Base-by-base conservation (phyloP, 768 basidiomycete species). In the Pilatotrama ljubarskyi region DNA sequence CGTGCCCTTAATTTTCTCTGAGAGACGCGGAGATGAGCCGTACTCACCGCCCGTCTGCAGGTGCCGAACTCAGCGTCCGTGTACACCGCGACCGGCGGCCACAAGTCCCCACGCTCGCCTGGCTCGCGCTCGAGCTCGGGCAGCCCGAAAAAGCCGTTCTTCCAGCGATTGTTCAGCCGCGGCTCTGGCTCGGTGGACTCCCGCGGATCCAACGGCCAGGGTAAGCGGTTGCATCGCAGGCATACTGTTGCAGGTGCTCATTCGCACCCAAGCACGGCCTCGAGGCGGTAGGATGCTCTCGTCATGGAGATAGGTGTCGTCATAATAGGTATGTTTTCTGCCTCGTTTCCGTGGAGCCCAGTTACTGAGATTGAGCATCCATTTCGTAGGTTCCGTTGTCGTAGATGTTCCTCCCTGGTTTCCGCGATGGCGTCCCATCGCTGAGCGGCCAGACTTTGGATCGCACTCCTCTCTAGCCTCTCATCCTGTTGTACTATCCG, bases 61-160 rank as follows among this genome's bases (percentile, higher is more conserved):
- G 74, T 61, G 64, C 75, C 75, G 35, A 66, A 82, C 63, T 80
- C 80, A 37, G 74, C 78, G 24, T 85, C 84, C 13, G 75, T 85
- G 22, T 77, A 76, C 61, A 85, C 85, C 17, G 44, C 25, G 80
- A 83, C 46, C 84, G 82, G n/a, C 83, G 84, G 8, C 78, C 83
- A 41, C 55, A 82, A 82, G 67, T 83, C 84, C 14, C 79, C 79
- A n/a, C 79, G 77, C 43, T 80, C 83, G 8, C 81, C 83, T 10
- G 73, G 71, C 44, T 80, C 80, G 38, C 59, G 70, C 25, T 58
- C 68, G 36, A 59, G 59, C 38, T 41, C 52, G 24, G 48, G 37
- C 10, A 74, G 72, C 38, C 63, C 72, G 52, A 85, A 80, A 74
- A 84, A 82, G 62, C 82, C 83, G 35, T 83, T 89, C 64, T 82